These are phyloP conservation scores for Ailanthus altissimus DNA, from an alignment of 345 rosid species.

Conservation along the genomic window DNA sequence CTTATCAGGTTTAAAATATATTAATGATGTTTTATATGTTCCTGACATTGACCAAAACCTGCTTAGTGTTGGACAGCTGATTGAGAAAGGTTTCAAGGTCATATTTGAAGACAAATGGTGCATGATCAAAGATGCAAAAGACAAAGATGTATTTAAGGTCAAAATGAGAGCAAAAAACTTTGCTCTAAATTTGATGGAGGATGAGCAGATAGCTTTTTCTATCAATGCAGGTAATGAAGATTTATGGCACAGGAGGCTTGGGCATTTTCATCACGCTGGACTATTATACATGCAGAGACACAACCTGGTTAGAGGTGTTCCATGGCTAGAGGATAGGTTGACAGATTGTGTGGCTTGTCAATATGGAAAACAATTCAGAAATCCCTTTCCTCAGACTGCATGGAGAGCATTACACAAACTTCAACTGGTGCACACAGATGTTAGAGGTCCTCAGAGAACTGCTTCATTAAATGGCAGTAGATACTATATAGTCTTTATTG, in stretches of 20 bases:
- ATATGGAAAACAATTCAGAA: neutral
- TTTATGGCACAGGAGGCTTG: too few relatives aligned
- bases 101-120: too few relatives aligned
- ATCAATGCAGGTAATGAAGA: too few relatives aligned
- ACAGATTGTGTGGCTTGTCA: constrained; percentile 7
- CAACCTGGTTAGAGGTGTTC: neutral
- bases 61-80: neutral
- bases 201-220: too few relatives aligned
- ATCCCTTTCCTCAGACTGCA: neutral
- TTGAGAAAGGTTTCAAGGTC: neutral
- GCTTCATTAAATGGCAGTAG: neutral
- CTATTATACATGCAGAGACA: neutral
- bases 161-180: too few relatives aligned
- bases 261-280: too few relatives aligned
- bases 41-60: too few relatives aligned
- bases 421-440: neutral
- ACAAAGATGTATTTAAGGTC: too few relatives aligned
- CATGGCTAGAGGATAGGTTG: neutral
- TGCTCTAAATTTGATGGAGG: too few relatives aligned
- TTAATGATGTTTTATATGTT: neutral
- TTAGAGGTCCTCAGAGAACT: neutral
- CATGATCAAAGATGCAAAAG: too few relatives aligned
- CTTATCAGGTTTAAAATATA: neutral
- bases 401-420: neutral
- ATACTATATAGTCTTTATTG: neutral